These are phyloP conservation scores for Arthroderma sp. DNA, from an alignment of 2,329 filamentous ascomycete species.

Conservation along the genomic window DNA sequence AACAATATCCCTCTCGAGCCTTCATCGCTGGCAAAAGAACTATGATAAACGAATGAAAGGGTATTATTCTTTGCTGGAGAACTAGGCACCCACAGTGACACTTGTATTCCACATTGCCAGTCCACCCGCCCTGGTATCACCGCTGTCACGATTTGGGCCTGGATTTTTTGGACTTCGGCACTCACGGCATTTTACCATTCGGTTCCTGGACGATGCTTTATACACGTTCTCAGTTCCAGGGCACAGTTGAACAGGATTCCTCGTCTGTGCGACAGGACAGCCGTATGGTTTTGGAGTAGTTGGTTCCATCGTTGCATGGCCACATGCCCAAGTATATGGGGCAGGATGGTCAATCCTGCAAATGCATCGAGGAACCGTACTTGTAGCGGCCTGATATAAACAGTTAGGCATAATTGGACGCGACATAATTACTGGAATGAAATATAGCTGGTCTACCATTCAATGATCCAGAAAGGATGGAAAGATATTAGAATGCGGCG, in stretches of 20 bases:
- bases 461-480: neutral
- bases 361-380: neutral
- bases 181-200: neutral
- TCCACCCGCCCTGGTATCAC: neutral
- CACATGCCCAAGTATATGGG: conserved; percentile 1
- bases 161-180: conserved; percentile 1
- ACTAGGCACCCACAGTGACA: neutral
- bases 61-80: neutral
- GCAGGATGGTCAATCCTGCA: neutral
- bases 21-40: too few species aligned
- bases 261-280: neutral
- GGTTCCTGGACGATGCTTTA: neutral
- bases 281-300: neutral
- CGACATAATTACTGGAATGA: neutral
- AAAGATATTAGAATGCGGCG: neutral
- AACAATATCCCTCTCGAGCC: too few species aligned
- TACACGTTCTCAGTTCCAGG: neutral
- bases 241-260: conserved; percentile 1
- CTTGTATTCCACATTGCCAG: neutral
- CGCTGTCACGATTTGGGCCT: conserved; percentile 1
- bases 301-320: conserved; percentile 1
- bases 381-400: neutral
- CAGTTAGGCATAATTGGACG: neutral
- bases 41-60: too few species aligned
- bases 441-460: conserved; percentile 2